phyloP scores from a whole-genome alignment of 1,139 yeast genomes.

The Saccharomyces hybrid region DNA sequence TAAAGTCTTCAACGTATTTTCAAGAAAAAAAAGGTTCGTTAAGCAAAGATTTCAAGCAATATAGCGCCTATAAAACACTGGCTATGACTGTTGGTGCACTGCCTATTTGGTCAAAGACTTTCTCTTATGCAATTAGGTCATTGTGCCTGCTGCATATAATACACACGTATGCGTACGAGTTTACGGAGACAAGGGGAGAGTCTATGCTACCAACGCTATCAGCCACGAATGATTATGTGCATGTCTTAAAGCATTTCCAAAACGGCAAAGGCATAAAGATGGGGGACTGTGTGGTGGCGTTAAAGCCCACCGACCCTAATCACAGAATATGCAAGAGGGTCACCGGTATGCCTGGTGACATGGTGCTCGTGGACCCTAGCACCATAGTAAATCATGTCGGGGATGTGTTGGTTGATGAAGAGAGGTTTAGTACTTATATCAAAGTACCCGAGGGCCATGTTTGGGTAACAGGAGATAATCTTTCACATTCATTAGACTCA shows the following conservation, averaged over 20 bases:
- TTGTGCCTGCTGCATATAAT: constrained; percentile 64
- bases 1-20: not conserved
- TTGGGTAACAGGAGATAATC: constrained; percentile 94
- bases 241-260: constrained; percentile 55
- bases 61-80: not conserved
- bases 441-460: constrained; percentile 84
- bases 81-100: not conserved
- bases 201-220: constrained; percentile 91
- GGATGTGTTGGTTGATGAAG: constrained; percentile 15
- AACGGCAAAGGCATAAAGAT: constrained; percentile 45
- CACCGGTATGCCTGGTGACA: constrained; percentile 94
- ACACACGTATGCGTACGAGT: constrained; percentile 62
- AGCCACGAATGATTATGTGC: constrained; percentile 68
- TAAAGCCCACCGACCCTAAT: constrained; percentile 82
- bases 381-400: constrained; percentile 22
- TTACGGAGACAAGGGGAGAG: constrained; percentile 82
- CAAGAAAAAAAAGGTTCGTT: no score
- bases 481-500: constrained; percentile 84
- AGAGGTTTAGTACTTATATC: constrained; percentile 48
- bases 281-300: constrained; percentile 85
- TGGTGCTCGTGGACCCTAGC: constrained; percentile 73
- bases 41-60: not conserved
- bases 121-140: constrained; percentile 36
- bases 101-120: not conserved
- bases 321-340: constrained; percentile 86